Base-by-base conservation (phyloP, 164 flowering plant species). In the Chloranthus sessilifolius region DNA sequence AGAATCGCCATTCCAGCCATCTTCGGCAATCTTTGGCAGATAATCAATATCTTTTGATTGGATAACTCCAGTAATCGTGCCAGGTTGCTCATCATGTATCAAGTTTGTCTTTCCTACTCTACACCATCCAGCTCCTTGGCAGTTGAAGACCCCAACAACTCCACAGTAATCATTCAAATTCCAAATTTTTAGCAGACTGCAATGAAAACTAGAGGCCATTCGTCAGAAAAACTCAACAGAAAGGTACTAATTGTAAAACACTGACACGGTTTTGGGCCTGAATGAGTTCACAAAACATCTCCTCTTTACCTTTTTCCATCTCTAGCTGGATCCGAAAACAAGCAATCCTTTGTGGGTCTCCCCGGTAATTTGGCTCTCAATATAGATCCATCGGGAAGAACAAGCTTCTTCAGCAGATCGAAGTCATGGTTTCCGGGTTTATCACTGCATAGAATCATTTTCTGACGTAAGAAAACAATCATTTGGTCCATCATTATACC, bases 81-180 rank as follows among this genome's bases (percentile, higher is more conserved):
- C 71, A 10, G 81, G 83, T 45, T 60, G 51, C 21, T 60, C 56
- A 31, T 80, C 72, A 17, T 80, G 81, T 30, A 75, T 70, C 14
- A 73, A 67, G 56, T 75, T 73, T 46, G 14, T 78, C 68, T 80
- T 80, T 49, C 73, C 87, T 1, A 51, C 45, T 44, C 27, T 65
- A 68, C 67, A 76, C 95, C 95, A 85, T 8, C 91, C 96, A 1
- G 96, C 96, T 1, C 96, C 96, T 63, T 85, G 96, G 74, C 96
- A 88, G 60, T 88, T 88, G 76, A 82, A 88, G 0, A 81, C 80
- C 0, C 95, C 96, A 1, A 85, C 25, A 0, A 88, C 91, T 19
- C 96, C 96, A 0, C 82, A 81, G 75, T 70, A 68, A 72, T 83
- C 83, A 79, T 85, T 88, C 85, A 88, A 76, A 79, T 81, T 88